A percentile compares a stretch with the other conserved stretches of the same genome.
Evolutionary conservation across 257 asterid genomes (phyloP).

Genomic region (Solanum clarkiae): DNA sequence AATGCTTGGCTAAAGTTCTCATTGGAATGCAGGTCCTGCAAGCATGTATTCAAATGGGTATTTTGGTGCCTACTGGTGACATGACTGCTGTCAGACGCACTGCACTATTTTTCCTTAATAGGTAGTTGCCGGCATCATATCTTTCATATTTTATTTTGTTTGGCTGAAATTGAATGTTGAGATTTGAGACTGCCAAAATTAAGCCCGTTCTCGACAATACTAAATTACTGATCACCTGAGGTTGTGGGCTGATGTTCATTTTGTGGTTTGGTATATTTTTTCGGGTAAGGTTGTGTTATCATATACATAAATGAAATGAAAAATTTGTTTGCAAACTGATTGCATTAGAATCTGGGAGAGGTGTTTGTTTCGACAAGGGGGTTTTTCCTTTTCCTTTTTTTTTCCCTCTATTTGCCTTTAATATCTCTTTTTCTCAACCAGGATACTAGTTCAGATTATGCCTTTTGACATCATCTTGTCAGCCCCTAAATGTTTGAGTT

Average conservation of each 20-base stretch:
- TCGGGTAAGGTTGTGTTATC: neutral
- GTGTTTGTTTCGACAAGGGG: neutral
- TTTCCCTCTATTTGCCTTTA: neutral
- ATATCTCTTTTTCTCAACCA: neutral
- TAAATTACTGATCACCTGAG: neutral
- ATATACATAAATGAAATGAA: neutral
- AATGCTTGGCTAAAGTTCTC: neutral
- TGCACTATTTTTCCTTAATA: slow-evolving; percentile 80
- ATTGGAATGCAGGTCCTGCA: slow-evolving; percentile 53
- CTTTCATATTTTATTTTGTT: neutral
- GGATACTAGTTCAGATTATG: neutral
- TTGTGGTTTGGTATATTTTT: neutral
- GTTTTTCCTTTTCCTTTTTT: neutral
- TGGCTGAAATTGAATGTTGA: neutral
- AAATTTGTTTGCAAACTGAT: neutral
- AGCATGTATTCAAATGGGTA: slow-evolving; percentile 91
- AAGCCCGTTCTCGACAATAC: neutral
- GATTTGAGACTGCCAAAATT: neutral
- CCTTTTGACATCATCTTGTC: neutral
- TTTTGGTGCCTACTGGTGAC: slow-evolving; percentile 87
- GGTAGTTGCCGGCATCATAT: slow-evolving; percentile 23
- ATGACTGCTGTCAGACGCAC: slow-evolving; percentile 91
- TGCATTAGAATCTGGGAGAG: neutral
- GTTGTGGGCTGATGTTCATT: neutral
- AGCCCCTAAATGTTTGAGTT: neutral